phyloP scores from a whole-genome alignment of 139 green algal species.

The Astrephomene gubernaculifera region DNA sequence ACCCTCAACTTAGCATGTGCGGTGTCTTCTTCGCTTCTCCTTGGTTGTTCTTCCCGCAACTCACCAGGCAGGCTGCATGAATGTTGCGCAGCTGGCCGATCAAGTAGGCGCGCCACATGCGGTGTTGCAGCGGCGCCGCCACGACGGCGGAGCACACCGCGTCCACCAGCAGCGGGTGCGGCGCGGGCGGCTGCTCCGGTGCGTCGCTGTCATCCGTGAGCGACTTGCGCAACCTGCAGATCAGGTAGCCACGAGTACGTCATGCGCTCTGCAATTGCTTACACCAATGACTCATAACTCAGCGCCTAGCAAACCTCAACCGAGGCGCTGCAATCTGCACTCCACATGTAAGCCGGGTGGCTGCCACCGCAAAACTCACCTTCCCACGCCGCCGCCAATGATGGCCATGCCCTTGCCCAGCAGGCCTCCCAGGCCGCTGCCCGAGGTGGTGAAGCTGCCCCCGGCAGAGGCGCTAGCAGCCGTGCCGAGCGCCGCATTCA shows the following conservation, averaged over 20 bases:
- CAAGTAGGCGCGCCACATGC: conserved; percentile 39
- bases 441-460: neutral
- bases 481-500: neutral
- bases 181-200: neutral
- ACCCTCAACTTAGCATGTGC: no score
- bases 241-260: no score
- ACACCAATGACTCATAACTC: no score
- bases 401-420: conserved; percentile 27
- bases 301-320: no score
- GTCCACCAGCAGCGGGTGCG: conserved; percentile 1
- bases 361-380: neutral
- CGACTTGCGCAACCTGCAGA: conserved; percentile 21
- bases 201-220: neutral
- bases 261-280: no score
- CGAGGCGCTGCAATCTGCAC: no score
- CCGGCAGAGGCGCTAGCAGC: neutral
- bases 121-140: conserved; percentile 26
- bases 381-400: conserved; percentile 14
- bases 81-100: conserved; percentile 17
- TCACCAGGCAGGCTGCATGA: neutral
- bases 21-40: no score
- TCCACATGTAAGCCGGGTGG: no score
- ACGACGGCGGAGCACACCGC: neutral
- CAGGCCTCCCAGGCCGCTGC: conserved; percentile 10
- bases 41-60: no score